A percentile compares a stretch with the other conserved stretches of the same genome.
Evolutionary conservation across 1,284 basidiomycete genomes (phyloP).

Genomic region (Coniophora puteana): DNA sequence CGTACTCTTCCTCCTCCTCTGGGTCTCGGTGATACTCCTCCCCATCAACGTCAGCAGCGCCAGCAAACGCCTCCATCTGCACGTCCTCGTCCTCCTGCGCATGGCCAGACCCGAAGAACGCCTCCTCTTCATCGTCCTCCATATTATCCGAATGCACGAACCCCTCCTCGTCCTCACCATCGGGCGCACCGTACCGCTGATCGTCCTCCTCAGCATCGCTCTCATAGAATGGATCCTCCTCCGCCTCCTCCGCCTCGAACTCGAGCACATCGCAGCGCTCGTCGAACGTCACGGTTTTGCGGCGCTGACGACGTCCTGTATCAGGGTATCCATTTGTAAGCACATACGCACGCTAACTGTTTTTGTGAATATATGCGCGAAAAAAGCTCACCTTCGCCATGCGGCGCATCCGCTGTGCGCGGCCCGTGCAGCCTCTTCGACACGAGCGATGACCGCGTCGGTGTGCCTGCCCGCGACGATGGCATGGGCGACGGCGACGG

Average conservation of each 20-base stretch:
- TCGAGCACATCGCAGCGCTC: conserved; percentile 87
- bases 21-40: conserved; percentile 49
- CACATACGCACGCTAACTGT: no score
- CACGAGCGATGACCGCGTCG: conserved; percentile 71
- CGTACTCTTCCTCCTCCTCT: conserved; percentile 33
- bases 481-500: conserved; percentile 22
- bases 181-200: conserved; percentile 20
- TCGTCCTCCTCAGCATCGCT: conserved; percentile 35
- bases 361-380: no score
- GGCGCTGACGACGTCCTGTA: conserved; percentile 52
- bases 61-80: conserved; percentile 19
- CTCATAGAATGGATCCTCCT: conserved; percentile 43
- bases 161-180: no score
- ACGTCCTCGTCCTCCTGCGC: no score
- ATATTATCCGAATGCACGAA: not conserved
- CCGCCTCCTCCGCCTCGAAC: conserved; percentile 67
- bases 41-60: conserved; percentile 48
- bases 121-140: not conserved
- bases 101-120: no score
- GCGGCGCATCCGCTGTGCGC: conserved; percentile 50
- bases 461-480: conserved; percentile 41
- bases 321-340: no score
- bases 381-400: conserved; percentile 36
- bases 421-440: conserved; percentile 83
- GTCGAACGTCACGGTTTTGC: conserved; percentile 86